phyloP scores from a whole-genome alignment of 2,329 filamentous ascomycete genomes.

The Aspergillus persii region DNA sequence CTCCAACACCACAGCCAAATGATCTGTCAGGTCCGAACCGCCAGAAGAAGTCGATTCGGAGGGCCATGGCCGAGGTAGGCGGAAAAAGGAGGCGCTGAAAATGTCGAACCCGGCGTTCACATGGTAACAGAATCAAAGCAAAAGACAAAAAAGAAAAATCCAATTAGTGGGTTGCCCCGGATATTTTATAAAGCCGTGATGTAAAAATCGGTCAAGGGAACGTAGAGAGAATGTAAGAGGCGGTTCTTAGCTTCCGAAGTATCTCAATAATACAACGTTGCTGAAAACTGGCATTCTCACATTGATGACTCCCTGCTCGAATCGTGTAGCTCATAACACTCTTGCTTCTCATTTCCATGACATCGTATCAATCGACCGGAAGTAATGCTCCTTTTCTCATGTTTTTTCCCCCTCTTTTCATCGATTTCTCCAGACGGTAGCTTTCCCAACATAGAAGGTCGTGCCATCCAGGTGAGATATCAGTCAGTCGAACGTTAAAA shows the following conservation, averaged over 20 bases:
- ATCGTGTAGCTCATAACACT: constrained; percentile 35
- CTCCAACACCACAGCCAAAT: neutral
- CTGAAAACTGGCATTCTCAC: constrained; percentile 4
- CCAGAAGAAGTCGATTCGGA: neutral
- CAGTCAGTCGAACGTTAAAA: neutral
- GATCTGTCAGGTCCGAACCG: neutral
- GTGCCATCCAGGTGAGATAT: neutral
- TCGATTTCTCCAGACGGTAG: neutral
- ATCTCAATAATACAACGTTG: constrained; percentile 2
- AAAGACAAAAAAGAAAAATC: constrained; percentile 15
- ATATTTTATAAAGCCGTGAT: constrained; percentile 32
- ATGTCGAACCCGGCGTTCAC: neutral
- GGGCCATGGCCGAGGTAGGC: neutral
- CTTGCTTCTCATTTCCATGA: constrained; percentile 30
- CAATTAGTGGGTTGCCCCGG: constrained; percentile 37
- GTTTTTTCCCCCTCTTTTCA: constrained; percentile 9
- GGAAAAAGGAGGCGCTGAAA: neutral
- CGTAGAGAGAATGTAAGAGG: constrained; percentile 9
- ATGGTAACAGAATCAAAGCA: constrained; percentile 6
- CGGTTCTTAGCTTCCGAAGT: constrained; percentile 9
- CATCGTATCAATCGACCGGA: constrained; percentile 24
- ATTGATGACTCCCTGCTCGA: constrained; percentile 19
- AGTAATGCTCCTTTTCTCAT: constrained; percentile 5
- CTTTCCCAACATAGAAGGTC: neutral
- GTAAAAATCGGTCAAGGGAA: constrained; percentile 16